Base-by-base conservation (phyloP, 805 yeast species). In the Scheffersomyces coipomensis region DNA sequence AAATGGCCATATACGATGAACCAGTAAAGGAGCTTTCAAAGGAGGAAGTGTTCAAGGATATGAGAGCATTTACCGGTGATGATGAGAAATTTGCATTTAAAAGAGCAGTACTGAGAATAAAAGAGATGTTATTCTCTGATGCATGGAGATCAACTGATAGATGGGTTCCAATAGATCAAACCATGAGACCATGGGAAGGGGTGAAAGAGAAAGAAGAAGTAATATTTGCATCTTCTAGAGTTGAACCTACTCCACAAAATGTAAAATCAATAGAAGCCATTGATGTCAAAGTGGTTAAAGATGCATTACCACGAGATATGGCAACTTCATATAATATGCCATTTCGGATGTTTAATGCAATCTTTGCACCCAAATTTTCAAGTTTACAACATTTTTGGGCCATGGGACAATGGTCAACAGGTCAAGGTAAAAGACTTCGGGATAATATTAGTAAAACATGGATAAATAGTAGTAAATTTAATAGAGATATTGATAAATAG, bases 71-170 rank as follows among this genome's bases (percentile, higher is more conserved):
- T 49, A 83, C 88, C 0, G 90, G 90, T 18, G 88, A 84, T 49
- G 90, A 83, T 58, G 90, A 84, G 53, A 73, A 73, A 60, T 83
- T 83, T 60, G 88, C 90, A 3, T 83, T 75, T 51, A 79, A 78
- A 45, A 62, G 90, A 47, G 89, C 90, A 0, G 81, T 83, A 1
- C 78, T 83, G 49, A 62, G 90, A 46, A 69, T 84, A 26, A 68
- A 69, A 37, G 84, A 79, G 47, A 79, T 79, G 83, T 72, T 77
- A 3, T 68, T 73, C 1, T 73, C 80, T 0, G 63, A 58, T 25
- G 38, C 53, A 22, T 83, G 87, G 84, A 70, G 84, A 45, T 37
- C 32, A 11, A 38, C 48, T 4, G 60, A 59, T 15, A 57, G 69
- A 40, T 83, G 88, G 88, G 61, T 69, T 2, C 87, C 86, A 5